Evolutionary conservation across 2,329 filamentous ascomycete genomes (phyloP).

Genomic region (Graphiopsis chlorocephala): DNA sequence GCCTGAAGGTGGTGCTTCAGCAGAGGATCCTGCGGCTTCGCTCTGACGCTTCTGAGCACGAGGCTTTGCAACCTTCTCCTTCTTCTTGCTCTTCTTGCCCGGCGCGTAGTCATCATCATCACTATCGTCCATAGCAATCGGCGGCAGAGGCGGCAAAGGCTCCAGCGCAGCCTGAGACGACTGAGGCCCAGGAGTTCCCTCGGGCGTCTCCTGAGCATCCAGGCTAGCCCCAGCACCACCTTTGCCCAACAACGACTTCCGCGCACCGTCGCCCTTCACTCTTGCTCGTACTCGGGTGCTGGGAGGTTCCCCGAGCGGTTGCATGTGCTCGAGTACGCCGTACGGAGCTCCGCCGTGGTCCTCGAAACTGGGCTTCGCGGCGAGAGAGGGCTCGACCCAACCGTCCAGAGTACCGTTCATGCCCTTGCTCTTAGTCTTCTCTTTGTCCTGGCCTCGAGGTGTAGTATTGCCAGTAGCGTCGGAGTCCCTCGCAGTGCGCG

Average conservation of each 20-base stretch:
- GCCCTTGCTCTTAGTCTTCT: constrained; percentile 33
- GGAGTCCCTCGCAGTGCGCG: constrained; percentile 1
- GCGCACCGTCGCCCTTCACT: constrained; percentile 45
- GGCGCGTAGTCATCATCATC: constrained; percentile 47
- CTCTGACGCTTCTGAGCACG: constrained; percentile 23
- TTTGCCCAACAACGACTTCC: constrained; percentile 41
- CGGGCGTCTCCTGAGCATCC: constrained; percentile 46
- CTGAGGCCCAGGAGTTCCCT: constrained; percentile 39
- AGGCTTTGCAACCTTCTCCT: constrained; percentile 24
- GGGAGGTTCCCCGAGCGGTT: constrained; percentile 71
- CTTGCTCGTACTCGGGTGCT: constrained; percentile 58
- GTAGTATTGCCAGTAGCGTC: not conserved
- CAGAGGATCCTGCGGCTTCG: constrained; percentile 12
- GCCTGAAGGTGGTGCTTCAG: constrained; percentile 1
- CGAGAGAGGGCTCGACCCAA: constrained; percentile 56
- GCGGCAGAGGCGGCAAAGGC: constrained; percentile 31
- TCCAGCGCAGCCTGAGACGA: constrained; percentile 39
- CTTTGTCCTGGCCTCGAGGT: constrained; percentile 22
- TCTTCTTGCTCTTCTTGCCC: constrained; percentile 36
- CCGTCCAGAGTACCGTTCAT: constrained; percentile 34
- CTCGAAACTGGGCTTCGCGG: constrained; percentile 67
- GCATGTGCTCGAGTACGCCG: constrained; percentile 81
- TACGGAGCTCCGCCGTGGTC: constrained; percentile 70
- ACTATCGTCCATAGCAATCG: constrained; percentile 41
- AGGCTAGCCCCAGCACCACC: constrained; percentile 40